Conservation (phyloP, 208 protist genomes). For the Zelonia costaricensis region DNA sequence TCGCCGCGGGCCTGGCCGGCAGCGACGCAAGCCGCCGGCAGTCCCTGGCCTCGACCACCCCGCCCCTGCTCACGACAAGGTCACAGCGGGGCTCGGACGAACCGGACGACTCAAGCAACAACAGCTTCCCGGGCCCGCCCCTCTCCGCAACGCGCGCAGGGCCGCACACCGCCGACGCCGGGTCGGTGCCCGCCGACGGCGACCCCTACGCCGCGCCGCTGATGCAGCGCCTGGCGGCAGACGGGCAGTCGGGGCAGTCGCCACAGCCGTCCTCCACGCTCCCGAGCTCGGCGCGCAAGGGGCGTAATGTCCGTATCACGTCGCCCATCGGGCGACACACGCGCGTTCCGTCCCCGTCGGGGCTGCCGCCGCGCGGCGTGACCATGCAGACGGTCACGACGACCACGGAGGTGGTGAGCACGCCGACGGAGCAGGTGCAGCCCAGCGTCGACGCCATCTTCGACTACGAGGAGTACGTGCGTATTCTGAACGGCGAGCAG, state of each 20-base stretch:
- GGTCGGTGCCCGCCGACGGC: no score
- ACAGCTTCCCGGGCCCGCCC: background rate
- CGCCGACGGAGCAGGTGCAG: background rate
- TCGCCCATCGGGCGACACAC: background rate
- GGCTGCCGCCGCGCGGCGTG: background rate
- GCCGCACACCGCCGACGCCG: no score
- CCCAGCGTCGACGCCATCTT: conserved; percentile 80
- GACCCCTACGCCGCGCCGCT: no score
- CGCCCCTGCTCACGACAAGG: background rate
- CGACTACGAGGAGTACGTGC: conserved; percentile 70
- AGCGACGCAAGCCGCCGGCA: background rate
- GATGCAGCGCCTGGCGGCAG: no score
- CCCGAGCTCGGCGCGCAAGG: conserved; percentile 1
- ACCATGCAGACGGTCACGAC: background rate
- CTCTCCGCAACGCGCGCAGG: background rate
- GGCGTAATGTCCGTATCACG: conserved; percentile 10
- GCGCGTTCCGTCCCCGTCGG: background rate
- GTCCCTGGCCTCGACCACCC: background rate
- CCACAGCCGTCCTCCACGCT: background rate
- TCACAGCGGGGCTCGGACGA: background rate
- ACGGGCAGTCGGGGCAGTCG: background rate
- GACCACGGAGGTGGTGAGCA: conserved; percentile 2
- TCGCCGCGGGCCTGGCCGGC: background rate
- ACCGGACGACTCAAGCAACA: background rate
- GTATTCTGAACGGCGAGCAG: conserved; percentile 30